Percentiles rank a stretch among this genome's conserved stretches.
Conservation (phyloP, 2,329 filamentous ascomycete species). For the Ophiostoma fasciatum region DNA sequence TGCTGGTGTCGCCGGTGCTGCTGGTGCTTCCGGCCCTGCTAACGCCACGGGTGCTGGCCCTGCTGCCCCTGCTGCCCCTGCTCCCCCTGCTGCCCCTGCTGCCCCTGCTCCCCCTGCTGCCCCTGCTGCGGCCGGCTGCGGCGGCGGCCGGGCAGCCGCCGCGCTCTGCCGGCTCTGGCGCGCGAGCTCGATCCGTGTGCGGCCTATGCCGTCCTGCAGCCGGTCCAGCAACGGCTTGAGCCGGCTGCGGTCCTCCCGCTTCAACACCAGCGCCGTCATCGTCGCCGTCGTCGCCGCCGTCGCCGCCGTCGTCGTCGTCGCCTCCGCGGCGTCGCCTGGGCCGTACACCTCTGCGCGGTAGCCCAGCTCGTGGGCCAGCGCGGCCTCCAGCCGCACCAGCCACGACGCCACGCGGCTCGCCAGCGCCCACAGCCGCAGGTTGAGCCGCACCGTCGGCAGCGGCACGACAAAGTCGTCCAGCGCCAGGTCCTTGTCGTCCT, state of each 20-base stretch:
- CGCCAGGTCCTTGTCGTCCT: not conserved
- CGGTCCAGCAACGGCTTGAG: slow-evolving; percentile 4
- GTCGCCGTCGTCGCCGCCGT: too few relatives aligned
- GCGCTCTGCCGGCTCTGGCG: not conserved
- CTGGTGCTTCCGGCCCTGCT: too few relatives aligned
- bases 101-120: not conserved
- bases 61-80: too few relatives aligned
- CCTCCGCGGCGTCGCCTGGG: not conserved
- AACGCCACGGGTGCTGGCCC: too few relatives aligned
- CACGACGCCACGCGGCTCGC: slow-evolving; percentile 1
- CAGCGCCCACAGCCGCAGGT: not conserved
- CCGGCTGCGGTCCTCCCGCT: slow-evolving; percentile 1
- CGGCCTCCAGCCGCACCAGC: slow-evolving; percentile 7
- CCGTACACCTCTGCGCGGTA: slow-evolving; percentile 5
- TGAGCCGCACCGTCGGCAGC: slow-evolving; percentile 1
- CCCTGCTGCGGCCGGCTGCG: not conserved
- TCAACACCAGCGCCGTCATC: too few relatives aligned
- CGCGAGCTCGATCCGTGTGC: slow-evolving; percentile 2
- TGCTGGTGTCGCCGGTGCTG: too few relatives aligned
- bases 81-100: too few relatives aligned
- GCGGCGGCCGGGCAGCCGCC: too few relatives aligned
- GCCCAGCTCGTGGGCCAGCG: slow-evolving; percentile 8
- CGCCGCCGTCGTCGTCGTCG: not conserved
- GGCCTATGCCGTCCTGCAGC: slow-evolving; percentile 8
- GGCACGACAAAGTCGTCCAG: slow-evolving; percentile 2